phyloP scores from a whole-genome alignment of 768 basidiomycete species.

The Termitomyces sp. region DNA sequence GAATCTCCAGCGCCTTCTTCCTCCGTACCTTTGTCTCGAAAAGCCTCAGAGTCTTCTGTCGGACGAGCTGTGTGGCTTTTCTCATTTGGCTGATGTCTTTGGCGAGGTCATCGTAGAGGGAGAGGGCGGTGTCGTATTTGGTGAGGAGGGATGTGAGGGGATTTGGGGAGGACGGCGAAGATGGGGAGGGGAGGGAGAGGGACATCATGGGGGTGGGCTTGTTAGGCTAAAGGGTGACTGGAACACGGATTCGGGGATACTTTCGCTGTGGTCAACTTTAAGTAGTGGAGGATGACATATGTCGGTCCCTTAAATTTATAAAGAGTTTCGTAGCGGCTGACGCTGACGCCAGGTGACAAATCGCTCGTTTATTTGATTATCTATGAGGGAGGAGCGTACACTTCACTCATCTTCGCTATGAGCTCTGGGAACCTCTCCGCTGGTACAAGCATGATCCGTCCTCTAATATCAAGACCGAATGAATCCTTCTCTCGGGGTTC shows the following conservation, averaged over 20 bases:
- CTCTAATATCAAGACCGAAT: constrained; percentile 69
- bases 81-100: constrained; percentile 4
- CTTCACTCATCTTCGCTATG: constrained; percentile 32
- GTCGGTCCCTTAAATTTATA: neutral
- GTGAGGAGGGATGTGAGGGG: neutral
- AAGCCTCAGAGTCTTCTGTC: constrained; percentile 7
- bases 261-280: neutral
- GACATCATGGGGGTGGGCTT: neutral
- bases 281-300: neutral
- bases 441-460: constrained; percentile 62
- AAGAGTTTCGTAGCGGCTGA: neutral
- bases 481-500: constrained; percentile 58
- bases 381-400: constrained; percentile 1
- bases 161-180: neutral
- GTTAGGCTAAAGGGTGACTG: neutral
- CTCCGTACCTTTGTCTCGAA: constrained; percentile 3
- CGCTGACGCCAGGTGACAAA: neutral
- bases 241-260: neutral
- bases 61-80: constrained; percentile 5
- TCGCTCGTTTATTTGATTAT: neutral
- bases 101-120: constrained; percentile 6
- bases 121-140: constrained; percentile 7
- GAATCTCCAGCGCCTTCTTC: constrained; percentile 3
- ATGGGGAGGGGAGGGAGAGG: neutral
- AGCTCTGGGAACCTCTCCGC: constrained; percentile 36